Conservation (phyloP, 345 rosid species). For the Populus davidiana region DNA sequence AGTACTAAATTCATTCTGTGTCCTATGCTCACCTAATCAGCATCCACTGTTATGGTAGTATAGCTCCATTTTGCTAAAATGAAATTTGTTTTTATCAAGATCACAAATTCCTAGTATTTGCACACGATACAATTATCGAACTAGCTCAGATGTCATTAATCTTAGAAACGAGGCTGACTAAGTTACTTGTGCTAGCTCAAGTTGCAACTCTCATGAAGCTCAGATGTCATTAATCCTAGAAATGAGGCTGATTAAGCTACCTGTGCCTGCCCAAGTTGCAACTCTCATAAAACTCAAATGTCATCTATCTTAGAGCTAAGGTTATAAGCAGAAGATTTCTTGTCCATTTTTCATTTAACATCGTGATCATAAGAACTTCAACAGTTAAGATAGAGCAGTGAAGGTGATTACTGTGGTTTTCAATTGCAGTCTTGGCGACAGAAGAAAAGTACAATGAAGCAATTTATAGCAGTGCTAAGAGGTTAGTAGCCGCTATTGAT, state of each 20-base stretch:
- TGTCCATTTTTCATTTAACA: background rate
- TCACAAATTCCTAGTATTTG: no score
- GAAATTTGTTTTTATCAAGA: no score
- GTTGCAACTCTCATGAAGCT: background rate
- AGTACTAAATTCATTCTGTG: background rate
- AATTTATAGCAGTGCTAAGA: slow-evolving; percentile 65
- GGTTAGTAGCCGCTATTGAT: slow-evolving; percentile 89
- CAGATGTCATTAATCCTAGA: background rate
- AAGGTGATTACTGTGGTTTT: slow-evolving; percentile 11
- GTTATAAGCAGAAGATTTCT: background rate
- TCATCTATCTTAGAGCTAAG: background rate
- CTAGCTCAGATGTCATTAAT: background rate
- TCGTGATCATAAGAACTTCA: background rate
- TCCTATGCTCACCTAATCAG: background rate
- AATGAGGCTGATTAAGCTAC: background rate
- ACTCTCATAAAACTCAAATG: background rate
- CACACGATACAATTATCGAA: background rate
- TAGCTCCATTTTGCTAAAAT: no score
- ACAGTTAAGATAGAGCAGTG: background rate
- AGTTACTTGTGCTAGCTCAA: background rate
- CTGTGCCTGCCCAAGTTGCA: no score
- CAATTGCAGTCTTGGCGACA: slow-evolving; percentile 76
- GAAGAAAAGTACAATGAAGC: slow-evolving; percentile 98
- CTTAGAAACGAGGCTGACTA: background rate
- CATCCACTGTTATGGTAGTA: background rate